phyloP scores from a whole-genome alignment of 1,139 yeast genomes.

The Pichia sp. region DNA sequence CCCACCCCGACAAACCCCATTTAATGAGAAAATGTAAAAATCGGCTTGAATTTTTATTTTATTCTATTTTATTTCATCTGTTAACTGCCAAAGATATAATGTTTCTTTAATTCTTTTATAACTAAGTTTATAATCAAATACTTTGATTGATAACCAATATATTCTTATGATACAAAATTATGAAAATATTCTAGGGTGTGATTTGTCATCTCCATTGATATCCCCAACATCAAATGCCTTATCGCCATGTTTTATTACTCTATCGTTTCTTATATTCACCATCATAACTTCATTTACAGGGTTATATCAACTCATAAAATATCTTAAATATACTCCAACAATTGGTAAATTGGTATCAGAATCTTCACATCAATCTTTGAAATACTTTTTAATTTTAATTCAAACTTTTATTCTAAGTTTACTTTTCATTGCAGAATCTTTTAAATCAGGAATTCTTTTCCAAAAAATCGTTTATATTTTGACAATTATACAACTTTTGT shows the following conservation, averaged over 20 bases:
- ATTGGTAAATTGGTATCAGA: slow-evolving; percentile 14
- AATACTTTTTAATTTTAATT: slow-evolving; percentile 13
- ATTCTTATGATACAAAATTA: not conserved
- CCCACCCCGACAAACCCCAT: too few species aligned
- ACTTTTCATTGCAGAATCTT: slow-evolving; percentile 3
- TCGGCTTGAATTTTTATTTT: too few species aligned
- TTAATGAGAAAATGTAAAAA: too few species aligned
- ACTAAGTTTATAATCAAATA: too few species aligned
- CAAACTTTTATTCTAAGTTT: slow-evolving; percentile 9
- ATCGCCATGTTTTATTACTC: slow-evolving; percentile 49
- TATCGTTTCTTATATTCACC: slow-evolving; percentile 25
- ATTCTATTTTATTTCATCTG: too few species aligned
- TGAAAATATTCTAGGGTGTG: not conserved
- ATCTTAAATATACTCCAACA: slow-evolving; percentile 19
- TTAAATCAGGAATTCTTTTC: slow-evolving; percentile 15
- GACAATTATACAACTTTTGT: slow-evolving; percentile 18
- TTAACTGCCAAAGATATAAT: too few species aligned
- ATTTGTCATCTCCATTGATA: slow-evolving; percentile 5
- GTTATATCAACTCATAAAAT: slow-evolving; percentile 26
- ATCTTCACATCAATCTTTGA: slow-evolving; percentile 16
- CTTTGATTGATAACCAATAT: too few species aligned
- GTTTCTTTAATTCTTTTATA: too few species aligned
- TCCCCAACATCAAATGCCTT: slow-evolving; percentile 39
- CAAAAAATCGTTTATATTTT: slow-evolving; percentile 28
- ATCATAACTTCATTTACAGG: slow-evolving; percentile 29